A percentile compares a stretch with the other conserved stretches of the same genome.
Evolutionary conservation across 2,329 filamentous ascomycete species (phyloP).

Genomic region (Ceratocystis cubensis): DNA sequence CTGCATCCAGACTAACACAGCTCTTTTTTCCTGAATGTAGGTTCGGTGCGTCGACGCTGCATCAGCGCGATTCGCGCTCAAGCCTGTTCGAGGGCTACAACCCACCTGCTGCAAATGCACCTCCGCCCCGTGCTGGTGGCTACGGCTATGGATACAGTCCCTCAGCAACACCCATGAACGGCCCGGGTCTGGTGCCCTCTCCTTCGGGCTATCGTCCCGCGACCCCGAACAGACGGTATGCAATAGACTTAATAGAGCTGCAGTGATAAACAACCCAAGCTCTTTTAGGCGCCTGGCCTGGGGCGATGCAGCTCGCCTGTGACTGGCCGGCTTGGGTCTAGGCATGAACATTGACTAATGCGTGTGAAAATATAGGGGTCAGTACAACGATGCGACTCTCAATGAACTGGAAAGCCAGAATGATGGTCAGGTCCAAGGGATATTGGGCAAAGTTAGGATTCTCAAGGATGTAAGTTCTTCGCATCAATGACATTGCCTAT

Average conservation of each 20-base stretch:
- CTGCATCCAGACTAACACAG: not conserved
- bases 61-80: constrained; percentile 60
- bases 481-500: not conserved
- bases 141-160: constrained; percentile 36
- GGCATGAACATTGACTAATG: not conserved
- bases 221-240: constrained; percentile 58
- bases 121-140: constrained; percentile 31
- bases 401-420: constrained; percentile 95
- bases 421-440: constrained; percentile 77
- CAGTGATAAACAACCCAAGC: too few relatives aligned
- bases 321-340: too few relatives aligned
- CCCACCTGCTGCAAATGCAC: constrained; percentile 32
- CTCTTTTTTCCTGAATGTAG: constrained; percentile 30
- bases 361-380: constrained; percentile 44
- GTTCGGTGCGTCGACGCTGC: constrained; percentile 53
- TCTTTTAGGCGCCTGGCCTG: too few relatives aligned
- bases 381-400: constrained; percentile 84
- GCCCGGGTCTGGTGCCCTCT: constrained; percentile 19
- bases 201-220: constrained; percentile 45
- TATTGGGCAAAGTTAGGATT: constrained; percentile 77
- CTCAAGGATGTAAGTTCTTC: constrained; percentile 63
- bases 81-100: constrained; percentile 66
- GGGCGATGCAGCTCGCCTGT: too few relatives aligned
- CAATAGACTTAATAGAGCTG: not conserved
- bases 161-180: constrained; percentile 21